Evolutionary conservation across 2,329 filamentous ascomycete genomes (phyloP).

Genomic region (Exutisphaerella laricina): DNA sequence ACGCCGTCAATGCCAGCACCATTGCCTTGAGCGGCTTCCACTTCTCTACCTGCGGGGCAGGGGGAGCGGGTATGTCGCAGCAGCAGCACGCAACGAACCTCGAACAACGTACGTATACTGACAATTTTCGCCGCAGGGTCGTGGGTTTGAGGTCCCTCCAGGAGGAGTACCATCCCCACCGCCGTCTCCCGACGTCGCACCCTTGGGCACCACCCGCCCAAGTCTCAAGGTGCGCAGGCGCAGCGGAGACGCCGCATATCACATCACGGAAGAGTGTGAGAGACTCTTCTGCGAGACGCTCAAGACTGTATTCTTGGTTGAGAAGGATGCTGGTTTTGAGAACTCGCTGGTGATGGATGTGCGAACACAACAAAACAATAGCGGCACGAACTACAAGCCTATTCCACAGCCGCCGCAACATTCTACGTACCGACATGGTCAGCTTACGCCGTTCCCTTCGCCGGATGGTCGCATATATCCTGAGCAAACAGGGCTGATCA

Average conservation of each 20-base stretch:
- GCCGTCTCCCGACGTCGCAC: constrained; percentile 73
- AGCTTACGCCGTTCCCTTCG: constrained; percentile 35
- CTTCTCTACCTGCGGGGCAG: constrained; percentile 89
- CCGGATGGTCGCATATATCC: constrained; percentile 28
- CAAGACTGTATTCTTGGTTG: constrained; percentile 90
- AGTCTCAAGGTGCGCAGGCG: constrained; percentile 28
- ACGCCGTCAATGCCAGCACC: constrained; percentile 67
- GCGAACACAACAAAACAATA: constrained; percentile 38
- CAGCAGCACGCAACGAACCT: constrained; percentile 1
- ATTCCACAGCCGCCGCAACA: constrained; percentile 19
- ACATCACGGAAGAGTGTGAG: constrained; percentile 99
- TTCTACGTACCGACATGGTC: constrained; percentile 25
- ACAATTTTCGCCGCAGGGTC: constrained; percentile 65
- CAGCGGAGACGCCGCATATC: constrained; percentile 86
- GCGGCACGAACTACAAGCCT: constrained; percentile 14
- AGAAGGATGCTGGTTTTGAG: constrained; percentile 67
- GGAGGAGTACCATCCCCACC: constrained; percentile 72
- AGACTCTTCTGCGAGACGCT: constrained; percentile 99
- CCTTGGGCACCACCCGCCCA: constrained; percentile 20
- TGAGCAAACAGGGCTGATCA: constrained; percentile 36
- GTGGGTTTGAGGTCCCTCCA: constrained; percentile 91
- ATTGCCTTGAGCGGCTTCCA: constrained; percentile 75
- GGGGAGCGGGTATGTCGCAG: constrained; percentile 37
- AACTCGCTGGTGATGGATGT: constrained; percentile 84
- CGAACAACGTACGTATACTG: constrained; percentile 7